Conservation (phyloP, 352 stramenopile genomes). For the Halophytophthora polymorphica region DNA sequence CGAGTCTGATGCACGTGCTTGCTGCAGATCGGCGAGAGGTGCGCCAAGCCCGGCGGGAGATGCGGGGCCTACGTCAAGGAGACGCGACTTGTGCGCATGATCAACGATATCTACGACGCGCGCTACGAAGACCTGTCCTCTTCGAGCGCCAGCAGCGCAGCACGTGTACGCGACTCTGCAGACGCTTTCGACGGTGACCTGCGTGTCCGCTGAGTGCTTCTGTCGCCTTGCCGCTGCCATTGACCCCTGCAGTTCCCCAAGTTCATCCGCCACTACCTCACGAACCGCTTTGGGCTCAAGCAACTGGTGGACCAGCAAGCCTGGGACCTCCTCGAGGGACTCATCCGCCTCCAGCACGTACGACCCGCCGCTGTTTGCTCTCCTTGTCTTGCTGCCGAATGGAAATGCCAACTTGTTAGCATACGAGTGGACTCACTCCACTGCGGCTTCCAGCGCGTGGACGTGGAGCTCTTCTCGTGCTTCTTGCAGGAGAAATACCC, state of each 20-base stretch:
- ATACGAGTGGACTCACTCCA: neutral
- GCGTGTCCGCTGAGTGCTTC: neutral
- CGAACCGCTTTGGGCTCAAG: constrained; percentile 60
- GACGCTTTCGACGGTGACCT: neutral
- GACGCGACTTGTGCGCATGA: constrained; percentile 40
- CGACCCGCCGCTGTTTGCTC: constrained; percentile 1
- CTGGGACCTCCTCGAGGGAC: constrained; percentile 49
- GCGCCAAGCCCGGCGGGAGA: neutral
- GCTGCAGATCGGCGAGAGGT: constrained; percentile 18
- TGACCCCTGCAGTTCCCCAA: constrained; percentile 26
- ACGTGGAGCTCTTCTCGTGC: constrained; percentile 56
- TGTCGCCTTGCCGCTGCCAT: neutral
- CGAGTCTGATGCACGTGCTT: neutral
- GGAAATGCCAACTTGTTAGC: neutral
- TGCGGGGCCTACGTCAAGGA: constrained; percentile 38
- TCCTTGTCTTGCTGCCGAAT: no score
- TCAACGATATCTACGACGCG: constrained; percentile 77
- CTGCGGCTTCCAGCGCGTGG: constrained; percentile 23
- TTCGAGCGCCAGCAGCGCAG: constrained; percentile 12
- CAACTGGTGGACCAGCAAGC: constrained; percentile 61
- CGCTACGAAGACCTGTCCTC: constrained; percentile 30
- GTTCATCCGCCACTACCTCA: constrained; percentile 60
- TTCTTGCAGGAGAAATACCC: constrained; percentile 57
- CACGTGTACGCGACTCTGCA: constrained; percentile 8
- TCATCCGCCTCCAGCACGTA: constrained; percentile 41